These are phyloP conservation scores for Huntiella omanensis DNA, from an alignment of 2,329 filamentous ascomycete genomes.

Conservation along the genomic window DNA sequence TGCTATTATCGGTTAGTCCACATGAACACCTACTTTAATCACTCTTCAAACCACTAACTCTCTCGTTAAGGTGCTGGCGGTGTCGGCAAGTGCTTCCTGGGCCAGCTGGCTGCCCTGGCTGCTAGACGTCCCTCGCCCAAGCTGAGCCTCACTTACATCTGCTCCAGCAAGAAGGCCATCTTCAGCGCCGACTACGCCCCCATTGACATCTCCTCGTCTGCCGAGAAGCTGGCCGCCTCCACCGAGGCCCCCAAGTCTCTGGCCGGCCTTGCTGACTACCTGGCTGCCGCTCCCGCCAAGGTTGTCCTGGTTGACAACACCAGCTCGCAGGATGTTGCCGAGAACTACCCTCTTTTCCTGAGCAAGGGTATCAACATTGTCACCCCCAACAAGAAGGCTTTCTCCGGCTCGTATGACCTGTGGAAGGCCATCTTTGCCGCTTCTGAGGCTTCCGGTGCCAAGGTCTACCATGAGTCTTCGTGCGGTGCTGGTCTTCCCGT, in stretches of 20 bases:
- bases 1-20: slow-evolving; percentile 29
- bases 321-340: slow-evolving; percentile 69
- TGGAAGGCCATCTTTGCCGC: slow-evolving; percentile 78
- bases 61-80: slow-evolving; percentile 56
- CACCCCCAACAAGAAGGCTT: slow-evolving; percentile 97
- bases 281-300: slow-evolving; percentile 58
- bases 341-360: slow-evolving; percentile 65
- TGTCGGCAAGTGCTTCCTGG: slow-evolving; percentile 79
- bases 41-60: slow-evolving; percentile 1
- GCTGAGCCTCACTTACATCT: slow-evolving; percentile 66
- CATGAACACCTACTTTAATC: background rate
- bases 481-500: slow-evolving; percentile 87
- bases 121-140: slow-evolving; percentile 47
- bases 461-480: slow-evolving; percentile 87
- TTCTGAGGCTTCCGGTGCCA: slow-evolving; percentile 50
- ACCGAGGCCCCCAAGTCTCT: slow-evolving; percentile 46
- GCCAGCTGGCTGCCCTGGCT: slow-evolving; percentile 53
- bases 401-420: slow-evolving; percentile 60
- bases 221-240: slow-evolving; percentile 45
- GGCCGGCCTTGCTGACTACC: slow-evolving; percentile 55
- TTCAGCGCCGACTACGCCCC: slow-evolving; percentile 54
- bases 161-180: slow-evolving; percentile 68
- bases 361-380: slow-evolving; percentile 72
- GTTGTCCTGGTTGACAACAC: slow-evolving; percentile 90
- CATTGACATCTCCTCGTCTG: slow-evolving; percentile 39